phyloP scores from a whole-genome alignment of 805 yeast genomes.

The Debaryomyces tyrocola region DNA sequence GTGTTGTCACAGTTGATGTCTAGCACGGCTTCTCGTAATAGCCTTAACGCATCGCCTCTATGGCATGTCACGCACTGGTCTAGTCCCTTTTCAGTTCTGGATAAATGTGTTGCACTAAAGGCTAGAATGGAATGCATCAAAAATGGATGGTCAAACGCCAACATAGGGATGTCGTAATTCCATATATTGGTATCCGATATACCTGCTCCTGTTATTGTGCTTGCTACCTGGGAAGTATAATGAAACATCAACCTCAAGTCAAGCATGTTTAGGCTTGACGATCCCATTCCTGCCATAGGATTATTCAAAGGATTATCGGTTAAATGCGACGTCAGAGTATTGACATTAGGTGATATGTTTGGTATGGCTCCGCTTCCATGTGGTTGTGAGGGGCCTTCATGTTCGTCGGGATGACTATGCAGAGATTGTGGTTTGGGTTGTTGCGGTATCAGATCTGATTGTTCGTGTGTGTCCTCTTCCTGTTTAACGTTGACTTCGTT shows the following conservation, averaged over 20 bases:
- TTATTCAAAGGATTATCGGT: conserved; percentile 9
- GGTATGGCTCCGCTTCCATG: conserved; percentile 10
- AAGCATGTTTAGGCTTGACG: conserved; percentile 54
- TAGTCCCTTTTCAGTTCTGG: conserved; percentile 71
- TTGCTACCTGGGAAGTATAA: conserved; percentile 80
- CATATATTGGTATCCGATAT: conserved; percentile 83
- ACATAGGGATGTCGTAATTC: conserved; percentile 82
- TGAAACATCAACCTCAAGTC: conserved; percentile 86
- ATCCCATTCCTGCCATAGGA: conserved; percentile 10
- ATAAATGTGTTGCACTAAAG: conserved; percentile 87
- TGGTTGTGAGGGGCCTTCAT: not conserved
- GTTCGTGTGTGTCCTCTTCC: not conserved
- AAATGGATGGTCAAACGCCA: conserved; percentile 86
- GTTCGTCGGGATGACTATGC: no score
- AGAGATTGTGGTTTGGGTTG: not conserved
- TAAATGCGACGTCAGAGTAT: conserved; percentile 9
- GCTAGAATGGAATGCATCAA: conserved; percentile 91
- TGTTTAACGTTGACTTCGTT: not conserved
- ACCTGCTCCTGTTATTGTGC: conserved; percentile 87
- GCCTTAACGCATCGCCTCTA: conserved; percentile 79
- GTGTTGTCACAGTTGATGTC: conserved; percentile 82
- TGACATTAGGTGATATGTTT: conserved; percentile 19
- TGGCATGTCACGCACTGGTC: conserved; percentile 84
- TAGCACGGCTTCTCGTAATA: conserved; percentile 81
- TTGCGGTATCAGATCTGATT: not conserved